Evolutionary conservation across 805 yeast species (phyloP), one percentile per base, ranked within the genome.

Genomic region (Metschnikowia amazonensis): DNA sequence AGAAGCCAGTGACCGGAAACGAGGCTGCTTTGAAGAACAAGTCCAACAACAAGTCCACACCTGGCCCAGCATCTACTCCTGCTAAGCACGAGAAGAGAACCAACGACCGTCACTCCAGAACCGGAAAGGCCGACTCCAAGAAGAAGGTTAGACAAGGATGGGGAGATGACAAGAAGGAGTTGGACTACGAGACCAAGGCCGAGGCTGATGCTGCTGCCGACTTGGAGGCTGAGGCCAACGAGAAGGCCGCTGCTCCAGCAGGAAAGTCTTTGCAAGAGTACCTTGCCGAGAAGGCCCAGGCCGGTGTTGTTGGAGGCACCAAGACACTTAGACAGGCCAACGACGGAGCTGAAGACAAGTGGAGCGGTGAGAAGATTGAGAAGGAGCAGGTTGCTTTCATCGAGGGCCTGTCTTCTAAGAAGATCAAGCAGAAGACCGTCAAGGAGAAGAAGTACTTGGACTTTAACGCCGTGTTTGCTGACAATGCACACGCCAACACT

Each of bases 121-220:
- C 87, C 56, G 88, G 84, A 64, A 87, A 86, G 78, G 68, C 81
- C 62, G 97, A 89, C 76, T 76, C 96, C 59, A 80, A 77, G 59
- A 90, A 89, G 84, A 83, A 85, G 70, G 78, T 84, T 63, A 80
- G 77, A 69, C 84, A 82, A 72, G 90, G 89, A 57, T 88, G 96
- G 92, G 95, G 96, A 65, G 88, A 83, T 65, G 81, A 84, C 70
- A 76, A 74, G 65, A 59, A 63, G 52, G 87, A 82, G 76, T 81
- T 77, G 66, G 85, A 74, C 56, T 86, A 79, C 57, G 89, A 82
- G 70, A 56, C 61, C 52, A 86, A 79, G 56, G 76, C 62, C 46
- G 53, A 55, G 39, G 63, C 53, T 31, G 70, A 64, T 38, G 86
- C 78, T 50, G 60, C 51, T 28, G 67, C 62, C 47, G 75, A 70